Evolutionary conservation across 2,329 filamentous ascomycete species (phyloP), one percentile per base, ranked within the genome.

Genomic region (Ceratocystis lukuohia): DNA sequence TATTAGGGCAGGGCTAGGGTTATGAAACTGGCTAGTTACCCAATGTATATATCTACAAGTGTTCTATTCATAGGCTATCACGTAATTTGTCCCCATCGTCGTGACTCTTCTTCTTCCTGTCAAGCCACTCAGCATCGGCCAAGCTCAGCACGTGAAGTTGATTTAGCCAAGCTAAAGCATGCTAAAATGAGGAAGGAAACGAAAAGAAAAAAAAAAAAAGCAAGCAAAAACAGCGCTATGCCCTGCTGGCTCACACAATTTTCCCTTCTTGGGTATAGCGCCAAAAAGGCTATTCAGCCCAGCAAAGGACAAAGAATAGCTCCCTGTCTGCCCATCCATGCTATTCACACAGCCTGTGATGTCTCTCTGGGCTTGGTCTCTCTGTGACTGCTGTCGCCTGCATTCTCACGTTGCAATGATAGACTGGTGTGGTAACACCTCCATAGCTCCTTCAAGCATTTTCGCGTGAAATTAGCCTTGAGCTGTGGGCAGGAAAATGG

Each of bases 261-360:
- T 33, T 57, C 5, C 53, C 53, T 15, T 57, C 22, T 57, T 57
- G 5, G 22, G 53, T n/a, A 57, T 57, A 57, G 53, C 28, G 53
- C 25, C 10, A 57, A 57, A 57, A 57, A 57, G 53, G 7, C 53
- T 57, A 57, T 57, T 57, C 53, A 57, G 53, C 53, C 53, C 25
- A 57, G 30, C 12, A 57, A 56, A 56, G 25, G 1, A 10, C 46
- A 53, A 20, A 53, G 48, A 7, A 22, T 25, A 28, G n/a, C 15
- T n/a, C 45, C 45, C 45, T 5, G 45, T 20, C 33, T 41, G 37
- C 10, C 10, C 37, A 41, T 12, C 37, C 37, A 41, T 12, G 37
- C 1, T 12, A 3, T 41, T 12, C 10, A 12, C 37, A 41, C 37
- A 12, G 8, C 37, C 8, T 12, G 37, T 10, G 10, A 41, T 41